Conservation (phyloP, 2,329 filamentous ascomycete species). For the Pochonia chlamydosporia region DNA sequence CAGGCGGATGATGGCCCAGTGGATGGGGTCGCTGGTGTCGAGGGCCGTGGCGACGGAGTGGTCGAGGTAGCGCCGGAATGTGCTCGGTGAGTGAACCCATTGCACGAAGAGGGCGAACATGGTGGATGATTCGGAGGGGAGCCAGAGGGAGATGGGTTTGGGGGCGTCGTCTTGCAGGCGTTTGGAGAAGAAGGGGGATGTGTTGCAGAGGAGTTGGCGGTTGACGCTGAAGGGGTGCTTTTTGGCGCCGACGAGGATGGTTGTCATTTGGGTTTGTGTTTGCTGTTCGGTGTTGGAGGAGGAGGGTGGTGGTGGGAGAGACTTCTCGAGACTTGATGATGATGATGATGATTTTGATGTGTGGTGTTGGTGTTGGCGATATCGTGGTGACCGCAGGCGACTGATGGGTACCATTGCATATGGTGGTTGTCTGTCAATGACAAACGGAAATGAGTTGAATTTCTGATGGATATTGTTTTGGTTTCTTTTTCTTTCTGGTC, state of each 20-base stretch:
- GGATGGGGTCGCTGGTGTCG: conserved; percentile 29
- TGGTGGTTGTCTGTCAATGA: background rate
- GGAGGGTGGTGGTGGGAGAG: conserved; percentile 11
- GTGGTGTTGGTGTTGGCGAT: background rate
- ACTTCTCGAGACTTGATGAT: conserved; percentile 5
- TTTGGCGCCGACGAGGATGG: conserved; percentile 36
- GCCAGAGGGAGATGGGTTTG: conserved; percentile 30
- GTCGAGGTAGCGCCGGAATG: conserved; percentile 39
- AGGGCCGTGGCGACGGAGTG: conserved; percentile 27
- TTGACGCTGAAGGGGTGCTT: conserved; percentile 36
- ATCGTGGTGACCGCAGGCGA: background rate
- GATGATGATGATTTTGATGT: background rate
- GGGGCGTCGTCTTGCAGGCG: conserved; percentile 31
- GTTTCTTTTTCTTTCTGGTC: background rate
- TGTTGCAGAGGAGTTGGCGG: conserved; percentile 38
- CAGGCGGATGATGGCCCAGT: conserved; percentile 51
- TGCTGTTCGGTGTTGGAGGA: background rate
- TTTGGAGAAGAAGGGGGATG: conserved; percentile 42
- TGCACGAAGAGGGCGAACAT: conserved; percentile 49
- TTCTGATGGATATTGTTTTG: background rate
- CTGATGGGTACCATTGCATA: conserved; percentile 6
- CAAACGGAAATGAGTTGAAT: conserved; percentile 8
- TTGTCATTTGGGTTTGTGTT: conserved; percentile 20
- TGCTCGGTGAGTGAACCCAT: conserved; percentile 41
- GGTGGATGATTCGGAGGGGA: conserved; percentile 40